phyloP scores from a whole-genome alignment of 352 stramenopile genomes.

The Pythium phragmiticola region DNA sequence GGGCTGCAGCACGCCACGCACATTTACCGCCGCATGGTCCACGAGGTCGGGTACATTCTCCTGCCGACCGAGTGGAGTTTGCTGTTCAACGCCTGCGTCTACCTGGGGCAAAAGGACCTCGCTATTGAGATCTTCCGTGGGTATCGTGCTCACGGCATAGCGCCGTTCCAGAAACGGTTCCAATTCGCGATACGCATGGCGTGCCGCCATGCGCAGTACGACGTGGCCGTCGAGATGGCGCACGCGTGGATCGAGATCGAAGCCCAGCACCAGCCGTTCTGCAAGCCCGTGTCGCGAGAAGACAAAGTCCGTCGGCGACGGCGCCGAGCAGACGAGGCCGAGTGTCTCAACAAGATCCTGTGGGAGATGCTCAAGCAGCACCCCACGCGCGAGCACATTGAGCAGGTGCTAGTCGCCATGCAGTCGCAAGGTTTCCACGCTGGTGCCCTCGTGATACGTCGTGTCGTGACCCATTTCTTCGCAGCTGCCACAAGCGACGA shows the following conservation, averaged over 20 bases:
- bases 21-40: conserved; percentile 33
- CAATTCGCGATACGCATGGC: conserved; percentile 35
- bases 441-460: conserved; percentile 37
- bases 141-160: conserved; percentile 37
- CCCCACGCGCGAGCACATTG: conserved; percentile 32
- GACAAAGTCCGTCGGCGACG: no score
- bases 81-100: conserved; percentile 49
- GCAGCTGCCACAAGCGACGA: conserved; percentile 22
- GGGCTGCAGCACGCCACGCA: conserved; percentile 33
- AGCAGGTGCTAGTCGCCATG: conserved; percentile 27
- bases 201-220: conserved; percentile 31
- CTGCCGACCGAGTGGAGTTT: conserved; percentile 42
- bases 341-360: conserved; percentile 48
- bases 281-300: no score
- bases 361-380: conserved; percentile 52
- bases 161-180: conserved; percentile 39
- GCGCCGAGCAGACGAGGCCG: conserved; percentile 17
- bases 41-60: conserved; percentile 43
- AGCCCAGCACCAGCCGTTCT: neutral
- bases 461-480: conserved; percentile 28
- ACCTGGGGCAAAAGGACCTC: conserved; percentile 31
- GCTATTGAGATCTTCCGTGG: conserved; percentile 48
- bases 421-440: conserved; percentile 30
- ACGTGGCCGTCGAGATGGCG: conserved; percentile 44
- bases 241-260: conserved; percentile 19